These are phyloP conservation scores for Penicillium rolfsii DNA, from an alignment of 2,329 filamentous ascomycete genomes.

Conservation along the genomic window DNA sequence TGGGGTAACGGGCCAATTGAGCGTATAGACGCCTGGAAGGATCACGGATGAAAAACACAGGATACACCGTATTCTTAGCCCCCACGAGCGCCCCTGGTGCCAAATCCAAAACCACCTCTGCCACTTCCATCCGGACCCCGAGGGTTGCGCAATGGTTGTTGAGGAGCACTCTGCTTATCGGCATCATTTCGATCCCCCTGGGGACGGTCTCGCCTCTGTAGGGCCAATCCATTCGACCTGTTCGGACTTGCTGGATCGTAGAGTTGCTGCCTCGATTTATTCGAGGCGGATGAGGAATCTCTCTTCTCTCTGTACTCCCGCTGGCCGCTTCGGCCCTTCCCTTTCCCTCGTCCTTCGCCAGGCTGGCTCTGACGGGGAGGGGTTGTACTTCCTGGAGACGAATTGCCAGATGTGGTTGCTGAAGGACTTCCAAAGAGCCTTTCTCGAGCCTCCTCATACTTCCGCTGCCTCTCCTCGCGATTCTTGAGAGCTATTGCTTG, in stretches of 20 bases:
- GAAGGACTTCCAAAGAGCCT: slow-evolving; percentile 74
- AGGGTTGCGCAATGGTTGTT: slow-evolving; percentile 72
- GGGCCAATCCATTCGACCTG: slow-evolving; percentile 60
- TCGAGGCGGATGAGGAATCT: slow-evolving; percentile 44
- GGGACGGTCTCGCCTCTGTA: slow-evolving; percentile 49
- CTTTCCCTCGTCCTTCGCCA: slow-evolving; percentile 46
- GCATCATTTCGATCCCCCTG: slow-evolving; percentile 46
- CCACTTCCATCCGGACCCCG: slow-evolving; percentile 77
- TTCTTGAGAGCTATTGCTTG: slow-evolving; percentile 77
- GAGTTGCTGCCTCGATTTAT: slow-evolving; percentile 64
- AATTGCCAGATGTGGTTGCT: slow-evolving; percentile 55
- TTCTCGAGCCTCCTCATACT: slow-evolving; percentile 85
- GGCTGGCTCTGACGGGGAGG: slow-evolving; percentile 54
- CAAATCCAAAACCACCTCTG: slow-evolving; percentile 77
- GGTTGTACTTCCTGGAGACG: slow-evolving; percentile 65
- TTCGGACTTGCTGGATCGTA: slow-evolving; percentile 75
- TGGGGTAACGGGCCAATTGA: not conserved
- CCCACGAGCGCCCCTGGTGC: slow-evolving; percentile 61
- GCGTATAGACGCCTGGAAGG: not conserved
- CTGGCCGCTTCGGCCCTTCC: slow-evolving; percentile 56
- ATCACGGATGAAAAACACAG: not conserved
- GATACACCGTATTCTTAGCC: slow-evolving; percentile 29
- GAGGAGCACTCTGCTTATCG: slow-evolving; percentile 33
- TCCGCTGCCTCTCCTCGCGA: slow-evolving; percentile 84
- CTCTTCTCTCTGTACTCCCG: slow-evolving; percentile 48